phyloP scores from a whole-genome alignment of 495 filamentous ascomycete genomes.

The Penicillium simplicissimum region DNA sequence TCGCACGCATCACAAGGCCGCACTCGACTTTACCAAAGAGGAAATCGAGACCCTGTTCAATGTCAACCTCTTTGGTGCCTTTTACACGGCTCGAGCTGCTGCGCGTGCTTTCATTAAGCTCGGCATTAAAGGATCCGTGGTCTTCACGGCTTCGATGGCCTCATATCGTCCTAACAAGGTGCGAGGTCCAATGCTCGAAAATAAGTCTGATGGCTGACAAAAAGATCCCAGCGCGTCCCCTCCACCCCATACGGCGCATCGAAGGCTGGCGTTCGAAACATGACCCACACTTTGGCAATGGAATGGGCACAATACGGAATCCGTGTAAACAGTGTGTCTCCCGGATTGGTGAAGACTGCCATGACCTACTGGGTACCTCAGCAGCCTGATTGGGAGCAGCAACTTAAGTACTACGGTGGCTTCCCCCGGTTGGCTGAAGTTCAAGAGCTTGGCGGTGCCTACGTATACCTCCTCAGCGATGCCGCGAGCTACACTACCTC shows the following conservation, averaged over 20 bases:
- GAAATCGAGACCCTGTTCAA: conserved; percentile 44
- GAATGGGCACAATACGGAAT: conserved; percentile 51
- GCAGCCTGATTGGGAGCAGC: conserved; percentile 42
- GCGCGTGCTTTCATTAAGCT: conserved; percentile 44
- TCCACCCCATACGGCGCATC: conserved; percentile 37
- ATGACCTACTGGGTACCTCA: conserved; percentile 44
- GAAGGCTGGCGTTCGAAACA: conserved; percentile 34
- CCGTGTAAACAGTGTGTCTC: conserved; percentile 43
- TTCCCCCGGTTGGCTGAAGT: conserved; percentile 40
- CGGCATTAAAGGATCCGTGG: conserved; percentile 45
- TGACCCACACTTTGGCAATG: conserved; percentile 48
- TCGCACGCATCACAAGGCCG: conserved; percentile 47
- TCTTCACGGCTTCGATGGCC: conserved; percentile 50
- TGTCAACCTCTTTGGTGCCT: conserved; percentile 47
- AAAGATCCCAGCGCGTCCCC: conserved; percentile 30
- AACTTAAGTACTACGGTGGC: conserved; percentile 49
- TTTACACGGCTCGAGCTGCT: conserved; percentile 35
- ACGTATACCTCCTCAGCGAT: conserved; percentile 45
- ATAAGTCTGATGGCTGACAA: background rate
- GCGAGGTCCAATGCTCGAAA: background rate
- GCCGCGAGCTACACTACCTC: conserved; percentile 44
- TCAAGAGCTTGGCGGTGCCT: conserved; percentile 44
- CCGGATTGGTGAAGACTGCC: conserved; percentile 40
- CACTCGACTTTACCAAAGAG: conserved; percentile 42
- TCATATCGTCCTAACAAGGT: conserved; percentile 49